Conservation (phyloP, 2,329 filamentous ascomycete species). For the Cladosporium sp. region DNA sequence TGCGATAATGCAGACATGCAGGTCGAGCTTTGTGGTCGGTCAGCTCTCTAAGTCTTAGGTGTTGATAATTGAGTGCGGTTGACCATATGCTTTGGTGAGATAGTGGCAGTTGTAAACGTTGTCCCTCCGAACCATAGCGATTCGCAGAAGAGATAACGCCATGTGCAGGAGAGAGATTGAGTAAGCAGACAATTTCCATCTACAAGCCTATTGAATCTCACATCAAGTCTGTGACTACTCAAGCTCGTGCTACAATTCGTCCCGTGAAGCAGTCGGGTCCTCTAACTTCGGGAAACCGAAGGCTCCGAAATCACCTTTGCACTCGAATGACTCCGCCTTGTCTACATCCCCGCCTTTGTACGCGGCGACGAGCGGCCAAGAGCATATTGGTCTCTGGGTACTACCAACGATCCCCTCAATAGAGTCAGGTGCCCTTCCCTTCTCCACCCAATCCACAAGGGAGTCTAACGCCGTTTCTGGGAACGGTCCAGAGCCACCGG, state of each 20-base stretch:
- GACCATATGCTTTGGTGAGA: no score
- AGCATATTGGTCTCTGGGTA: slow-evolving; percentile 46
- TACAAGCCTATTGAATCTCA: no score
- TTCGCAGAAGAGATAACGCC: no score
- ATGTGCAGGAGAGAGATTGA: no score
- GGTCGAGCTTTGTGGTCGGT: no score
- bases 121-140: no score
- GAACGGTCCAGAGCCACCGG: slow-evolving; percentile 26
- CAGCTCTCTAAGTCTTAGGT: no score
- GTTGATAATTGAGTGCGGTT: no score
- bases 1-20: no score
- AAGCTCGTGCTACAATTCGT: slow-evolving; percentile 1
- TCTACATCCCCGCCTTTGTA: slow-evolving; percentile 37
- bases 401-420: slow-evolving; percentile 34
- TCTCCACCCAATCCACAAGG: slow-evolving; percentile 29
- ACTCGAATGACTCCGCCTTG: slow-evolving; percentile 24
- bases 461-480: slow-evolving; percentile 19
- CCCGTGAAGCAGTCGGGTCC: background rate
- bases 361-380: slow-evolving; percentile 29
- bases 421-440: slow-evolving; percentile 24
- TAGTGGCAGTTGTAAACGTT: no score
- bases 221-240: no score
- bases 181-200: no score
- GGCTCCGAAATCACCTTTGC: slow-evolving; percentile 15
- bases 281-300: slow-evolving; percentile 7